These are phyloP conservation scores for Penstemon eatonii DNA, from an alignment of 257 asterid genomes.

Conservation along the genomic window DNA sequence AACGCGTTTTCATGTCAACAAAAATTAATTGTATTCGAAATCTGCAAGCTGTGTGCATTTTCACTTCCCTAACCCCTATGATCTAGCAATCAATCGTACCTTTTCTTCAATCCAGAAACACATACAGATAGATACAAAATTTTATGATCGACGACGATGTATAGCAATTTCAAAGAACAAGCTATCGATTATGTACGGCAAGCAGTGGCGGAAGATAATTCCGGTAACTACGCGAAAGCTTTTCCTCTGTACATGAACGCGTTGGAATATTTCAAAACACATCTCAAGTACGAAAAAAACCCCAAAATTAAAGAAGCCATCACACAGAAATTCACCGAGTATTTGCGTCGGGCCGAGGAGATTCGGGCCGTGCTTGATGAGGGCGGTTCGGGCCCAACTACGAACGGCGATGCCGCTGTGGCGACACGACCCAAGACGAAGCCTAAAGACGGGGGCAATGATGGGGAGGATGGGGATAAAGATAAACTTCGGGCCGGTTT, in stretches of 20 bases:
- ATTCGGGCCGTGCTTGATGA: slow-evolving; percentile 87
- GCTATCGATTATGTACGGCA: slow-evolving; percentile 93
- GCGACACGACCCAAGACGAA: slow-evolving; percentile 77
- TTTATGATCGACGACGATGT: slow-evolving; percentile 59
- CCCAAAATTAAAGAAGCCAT: slow-evolving; percentile 95
- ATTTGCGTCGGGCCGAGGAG: slow-evolving; percentile 97
- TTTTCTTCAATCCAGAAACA: neutral
- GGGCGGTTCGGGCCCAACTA: slow-evolving; percentile 76
- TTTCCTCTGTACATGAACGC: slow-evolving; percentile 95
- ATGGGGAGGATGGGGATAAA: slow-evolving; percentile 91
- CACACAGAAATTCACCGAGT: slow-evolving; percentile 91
- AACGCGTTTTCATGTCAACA: slow-evolving; percentile 33
- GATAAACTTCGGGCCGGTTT: slow-evolving; percentile 84
- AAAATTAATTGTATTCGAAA: neutral
- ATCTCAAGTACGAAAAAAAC: slow-evolving; percentile 93
- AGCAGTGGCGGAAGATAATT: slow-evolving; percentile 92
- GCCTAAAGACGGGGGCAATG: slow-evolving; percentile 83
- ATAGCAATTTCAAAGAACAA: slow-evolving; percentile 96
- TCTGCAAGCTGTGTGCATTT: neutral
- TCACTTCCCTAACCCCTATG: neutral
- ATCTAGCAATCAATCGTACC: neutral
- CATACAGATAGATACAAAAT: neutral
- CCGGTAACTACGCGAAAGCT: slow-evolving; percentile 93
- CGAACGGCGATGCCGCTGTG: slow-evolving; percentile 91
- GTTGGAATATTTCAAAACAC: slow-evolving; percentile 90